Evolutionary conservation across 305 asterid species (phyloP), one percentile per base, ranked within the genome.

Genomic region (Fraxinus dipetala): DNA sequence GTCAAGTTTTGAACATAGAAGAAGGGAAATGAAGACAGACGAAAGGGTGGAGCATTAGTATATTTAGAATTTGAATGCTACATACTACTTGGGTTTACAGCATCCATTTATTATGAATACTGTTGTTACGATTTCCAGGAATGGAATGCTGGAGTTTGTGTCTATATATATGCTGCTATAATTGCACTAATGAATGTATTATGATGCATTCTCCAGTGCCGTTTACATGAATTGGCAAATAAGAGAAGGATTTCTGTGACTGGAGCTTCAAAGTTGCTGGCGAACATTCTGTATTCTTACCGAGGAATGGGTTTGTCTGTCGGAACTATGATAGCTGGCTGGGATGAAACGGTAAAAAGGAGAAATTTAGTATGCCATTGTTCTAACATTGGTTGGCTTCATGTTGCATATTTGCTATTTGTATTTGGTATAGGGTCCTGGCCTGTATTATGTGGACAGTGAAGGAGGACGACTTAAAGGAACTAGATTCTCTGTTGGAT

Each of bases 391-490:
- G 20, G 56, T 32, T 3, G 36, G n/a, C 28, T 22, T 61, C 81
- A 18, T 40, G 59, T 82, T 72, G 78, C 45, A 16, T 26, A 28
- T 59, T 76, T 26, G 18, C 34, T 9, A 61, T 7, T 81, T 85
- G 80, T 9, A 61, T 61, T 81, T 85, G 79, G 36, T 80, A 77
- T 79, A 95, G 99, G 99, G 99, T 81, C 98, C 98, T 78, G 32
- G 70, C 13, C 31, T 61, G 31, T 61, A 61, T 61, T 61, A 61
- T 61, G 70, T 61, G 70, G 70, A 95, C 86, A 94, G 98, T 82
- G 98, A 95, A 83, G 99, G 99, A 61, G 99, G 99, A 43, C 88
- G 99, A 78, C 98, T 95, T 45, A 94, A 95, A 87, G 99, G 99
- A 90, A 90, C 86, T 76, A 88, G 92, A 85, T 94, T 96, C 89